Base-by-base conservation (phyloP, 2,329 filamentous ascomycete species). In the Alternaria triticimaculans region DNA sequence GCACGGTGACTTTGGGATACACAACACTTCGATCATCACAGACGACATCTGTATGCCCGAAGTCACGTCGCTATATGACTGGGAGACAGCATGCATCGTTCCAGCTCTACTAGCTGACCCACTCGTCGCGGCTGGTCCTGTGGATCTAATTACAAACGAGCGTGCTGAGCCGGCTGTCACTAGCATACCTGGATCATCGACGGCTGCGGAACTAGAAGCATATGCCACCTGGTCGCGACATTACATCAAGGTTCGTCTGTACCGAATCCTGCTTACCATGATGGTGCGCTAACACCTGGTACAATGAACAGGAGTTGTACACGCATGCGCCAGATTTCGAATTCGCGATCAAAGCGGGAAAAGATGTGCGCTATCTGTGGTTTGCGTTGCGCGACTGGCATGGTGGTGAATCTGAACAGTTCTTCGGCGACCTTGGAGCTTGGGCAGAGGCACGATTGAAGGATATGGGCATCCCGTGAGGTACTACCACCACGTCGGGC, bases 21-120 rank as follows among this genome's bases (percentile, higher is more conserved):
- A 37, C 33, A 37, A 37, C 0, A 37, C 33, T 37, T 37, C 33
- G 7, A n/a, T 37, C 33, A 9, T 9, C 33, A 9, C 7, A 37
- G 33, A 37, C 7, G 15, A 37, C 0, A 0, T 0, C 4, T 0
- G 33, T 9, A 37, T 0, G 33, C 33, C 33, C 7, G 2, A 2
- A 3, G 33, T 37, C 0, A 37, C 15, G 33, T 37, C 33, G 15
- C 7, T 37, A 9, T 37, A 37, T 9, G 33, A 37, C 10, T n/a
- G 33, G 33, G 33, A 37, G 7, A 37, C 33, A 9, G 33, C 33
- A 9, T 37, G 33, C 7, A 37, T 37, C 2, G 33, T 37, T 9
- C 33, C 33, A 37, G 33, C 33, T 9, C 33, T 37, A 9, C 33
- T 37, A 37, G 33, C 33, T 8, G 33, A 37, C 33, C 33, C 33